A percentile compares a stretch with the other conserved stretches of the same genome.
These are phyloP conservation scores for Suillus variegatus DNA, from an alignment of 768 basidiomycete genomes.

Conservation along the genomic window DNA sequence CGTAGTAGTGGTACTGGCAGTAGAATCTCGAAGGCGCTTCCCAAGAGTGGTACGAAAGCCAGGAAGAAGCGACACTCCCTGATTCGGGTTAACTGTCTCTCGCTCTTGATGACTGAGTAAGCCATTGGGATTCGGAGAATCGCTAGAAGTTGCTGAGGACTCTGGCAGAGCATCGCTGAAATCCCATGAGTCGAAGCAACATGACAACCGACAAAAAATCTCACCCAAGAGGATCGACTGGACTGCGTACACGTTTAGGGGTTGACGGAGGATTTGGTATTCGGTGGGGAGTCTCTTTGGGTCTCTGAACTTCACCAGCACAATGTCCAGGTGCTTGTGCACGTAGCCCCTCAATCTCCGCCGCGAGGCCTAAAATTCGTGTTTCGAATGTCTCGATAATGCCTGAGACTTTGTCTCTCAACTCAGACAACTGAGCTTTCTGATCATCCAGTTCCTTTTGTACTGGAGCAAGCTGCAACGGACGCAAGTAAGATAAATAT, in stretches of 20 bases:
- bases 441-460: constrained; percentile 50
- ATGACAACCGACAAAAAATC: constrained; percentile 8
- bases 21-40: constrained; percentile 63
- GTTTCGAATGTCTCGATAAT: constrained; percentile 34
- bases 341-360: constrained; percentile 36
- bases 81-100: constrained; percentile 16
- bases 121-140: constrained; percentile 23
- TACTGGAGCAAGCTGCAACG: constrained; percentile 49
- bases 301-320: constrained; percentile 10
- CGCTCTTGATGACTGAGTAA: not conserved
- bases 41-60: constrained; percentile 54
- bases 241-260: constrained; percentile 35
- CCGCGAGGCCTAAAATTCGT: constrained; percentile 38
- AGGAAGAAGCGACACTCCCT: constrained; percentile 27
- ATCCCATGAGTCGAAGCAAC: constrained; percentile 15
- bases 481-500: constrained; percentile 9
- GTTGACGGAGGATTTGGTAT: constrained; percentile 34
- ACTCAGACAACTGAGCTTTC: constrained; percentile 43
- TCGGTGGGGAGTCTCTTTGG: constrained; percentile 19
- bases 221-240: constrained; percentile 27
- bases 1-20: constrained; percentile 42
- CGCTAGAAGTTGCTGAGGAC: constrained; percentile 21
- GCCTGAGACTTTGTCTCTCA: constrained; percentile 31
- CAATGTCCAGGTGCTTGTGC: constrained; percentile 16
- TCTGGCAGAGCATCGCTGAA: constrained; percentile 22